A percentile compares a stretch with the other conserved stretches of the same genome.
phyloP scores from a whole-genome alignment of 2,329 filamentous ascomycete genomes.

The Stagonosporopsis chrysanthemi region DNA sequence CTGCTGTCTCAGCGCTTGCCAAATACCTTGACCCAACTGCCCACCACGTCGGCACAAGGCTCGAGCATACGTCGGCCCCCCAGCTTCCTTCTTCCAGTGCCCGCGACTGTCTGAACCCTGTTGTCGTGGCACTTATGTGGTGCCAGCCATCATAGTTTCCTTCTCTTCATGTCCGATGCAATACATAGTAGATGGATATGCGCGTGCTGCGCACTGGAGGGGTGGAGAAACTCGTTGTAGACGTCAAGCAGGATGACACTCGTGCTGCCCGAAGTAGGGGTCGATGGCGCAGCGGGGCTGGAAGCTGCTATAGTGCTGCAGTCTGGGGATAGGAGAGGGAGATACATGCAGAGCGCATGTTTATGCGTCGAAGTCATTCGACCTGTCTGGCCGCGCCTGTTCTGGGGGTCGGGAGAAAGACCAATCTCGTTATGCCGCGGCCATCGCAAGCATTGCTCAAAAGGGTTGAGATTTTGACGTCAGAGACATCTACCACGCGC shows the following conservation, averaged over 20 bases:
- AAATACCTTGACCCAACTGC: conserved; percentile 31
- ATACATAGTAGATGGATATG: conserved; percentile 48
- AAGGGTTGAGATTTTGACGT: too few species aligned
- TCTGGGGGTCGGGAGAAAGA: too few species aligned
- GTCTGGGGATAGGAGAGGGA: too few species aligned
- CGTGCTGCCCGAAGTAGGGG: conserved; percentile 40
- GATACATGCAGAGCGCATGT: too few species aligned
- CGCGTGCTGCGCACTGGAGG: background rate
- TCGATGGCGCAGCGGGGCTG: too few species aligned
- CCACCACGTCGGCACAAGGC: conserved; percentile 19
- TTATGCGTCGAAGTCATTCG: too few species aligned
- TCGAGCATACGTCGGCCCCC: conserved; percentile 41
- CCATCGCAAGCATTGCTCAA: too few species aligned
- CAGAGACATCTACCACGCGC: too few species aligned
- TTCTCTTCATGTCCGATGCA: conserved; percentile 40
- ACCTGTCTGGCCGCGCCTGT: too few species aligned
- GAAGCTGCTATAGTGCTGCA: too few species aligned
- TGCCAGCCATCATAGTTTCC: conserved; percentile 40
- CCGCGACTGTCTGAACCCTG: conserved; percentile 21
- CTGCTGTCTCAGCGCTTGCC: conserved; percentile 45
- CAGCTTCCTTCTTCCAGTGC: conserved; percentile 39
- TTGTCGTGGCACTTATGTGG: conserved; percentile 30
- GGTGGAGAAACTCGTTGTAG: conserved; percentile 36
- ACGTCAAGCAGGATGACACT: conserved; percentile 33
- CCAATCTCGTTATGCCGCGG: too few species aligned